Base-by-base conservation (phyloP, 2,329 filamentous ascomycete genomes). In the Lomentospora prolificans region DNA sequence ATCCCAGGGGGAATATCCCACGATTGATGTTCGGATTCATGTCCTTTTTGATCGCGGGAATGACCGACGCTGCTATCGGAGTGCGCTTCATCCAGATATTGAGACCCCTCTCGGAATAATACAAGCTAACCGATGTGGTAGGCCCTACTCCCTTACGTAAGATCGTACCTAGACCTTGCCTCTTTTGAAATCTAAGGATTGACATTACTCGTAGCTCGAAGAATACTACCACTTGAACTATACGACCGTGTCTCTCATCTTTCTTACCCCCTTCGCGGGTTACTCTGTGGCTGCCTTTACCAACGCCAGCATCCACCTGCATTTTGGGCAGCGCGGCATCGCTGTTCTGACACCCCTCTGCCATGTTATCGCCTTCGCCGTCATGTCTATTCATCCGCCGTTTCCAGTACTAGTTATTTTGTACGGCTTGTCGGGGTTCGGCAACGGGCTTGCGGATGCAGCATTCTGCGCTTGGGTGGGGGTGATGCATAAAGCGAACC, bases 401-500 rank as follows among this genome's bases (percentile, higher is more conserved):
- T 87, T 81, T 58, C 81, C 82, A 0, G 81, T 81, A 0, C 70
- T 88, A 0, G 78, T 86, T 2, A 67, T 86, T 3, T 75, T 79
- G 48, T 85, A 84, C 63, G 77, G 80, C 46, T 65, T 88, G 10
- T 79, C 81, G 5, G 85, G 85, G 0, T 82, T 87, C 44, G 85
- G 84, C 0, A 87, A 86, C 60, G 85, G 85, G 0, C 64, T 87
- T 0, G 74, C 76, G 0, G 84, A 79, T 56, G 75, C 72, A 0
- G 75, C 69, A 12, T 79, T 75, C 63, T 75, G 72, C 58, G 72
- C 74, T 0, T 77, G 75, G 74, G 65, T 76, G 5, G 86, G 85
- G 0, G 79, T 77, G 50, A 86, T 89, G 81, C 77, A 81, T 8
- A 82, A 83, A 59, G 80, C 82, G 0, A 88, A 89, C 60, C 77